Base-by-base conservation (phyloP, 1,139 yeast species). In the Debaryomyces coudertii region DNA sequence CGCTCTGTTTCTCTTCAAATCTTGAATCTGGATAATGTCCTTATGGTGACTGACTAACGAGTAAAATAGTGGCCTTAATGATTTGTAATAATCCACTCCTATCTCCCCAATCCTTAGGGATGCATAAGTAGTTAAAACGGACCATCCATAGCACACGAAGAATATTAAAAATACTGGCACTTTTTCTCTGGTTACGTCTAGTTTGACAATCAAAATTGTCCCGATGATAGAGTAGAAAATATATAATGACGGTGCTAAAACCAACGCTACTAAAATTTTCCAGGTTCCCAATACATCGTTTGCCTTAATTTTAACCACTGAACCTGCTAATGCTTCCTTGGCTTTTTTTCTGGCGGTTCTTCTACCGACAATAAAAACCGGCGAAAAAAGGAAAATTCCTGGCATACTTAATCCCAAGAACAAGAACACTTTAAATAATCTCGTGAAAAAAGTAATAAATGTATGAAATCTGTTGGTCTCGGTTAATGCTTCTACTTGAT, bases 1-100 rank as follows among this genome's bases (percentile, higher is more conserved):
- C 34, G 70, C 66, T 44, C 97, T 71, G 16, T 77, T 73, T 23
- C 68, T 57, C 54, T 86, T 82, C 54, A 90, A 71, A 42, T 79
- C 71, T 31, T 75, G 73, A 36, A 90, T 65, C 51, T 74, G 57
- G 24, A 62, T 52, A 31, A 60, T 48, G 44, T 69, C 70, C 14
- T 57, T 57, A 76, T 77, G 60, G 68, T 76, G 63, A 62, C 82
- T 66, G 15, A 69, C 52, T 35, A 71, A 54, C n/a, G 76, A 66
- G 46, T 64, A 65, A 46, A 65, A 65, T 37, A 67, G 64, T 36
- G 74, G 80, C 49, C 63, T 64, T 51, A 64, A 68, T 3, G 76
- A 68, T 54, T 65, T 67, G 58, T 64, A 73, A 52, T 66, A 67
- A 54, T 67, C 79, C 29, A 71, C 62, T 1, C 79, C 72, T 30